A percentile compares a stretch with the other conserved stretches of the same genome.
phyloP scores from a whole-genome alignment of 257 asterid genomes.

The Nicotiana obtusifolia region DNA sequence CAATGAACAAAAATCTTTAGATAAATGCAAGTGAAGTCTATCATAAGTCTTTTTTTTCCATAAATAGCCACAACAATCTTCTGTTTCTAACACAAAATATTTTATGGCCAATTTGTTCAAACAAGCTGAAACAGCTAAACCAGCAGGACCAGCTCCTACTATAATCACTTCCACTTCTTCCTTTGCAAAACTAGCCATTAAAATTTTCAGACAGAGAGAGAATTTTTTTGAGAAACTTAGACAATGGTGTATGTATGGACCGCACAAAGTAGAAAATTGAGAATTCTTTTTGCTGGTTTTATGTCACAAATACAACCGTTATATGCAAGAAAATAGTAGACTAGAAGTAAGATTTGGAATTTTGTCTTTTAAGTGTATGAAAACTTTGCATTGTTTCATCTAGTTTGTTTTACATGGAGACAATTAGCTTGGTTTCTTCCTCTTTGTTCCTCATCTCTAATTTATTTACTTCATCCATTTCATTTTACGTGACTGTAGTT shows the following conservation, averaged over 20 bases:
- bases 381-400: neutral
- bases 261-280: neutral
- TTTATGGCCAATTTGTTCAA: slow-evolving; percentile 31
- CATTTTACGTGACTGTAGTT: neutral
- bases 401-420: neutral
- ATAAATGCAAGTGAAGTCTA: slow-evolving; percentile 46
- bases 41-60: slow-evolving; percentile 54
- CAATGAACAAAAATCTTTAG: slow-evolving; percentile 45
- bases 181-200: neutral
- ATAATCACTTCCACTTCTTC: slow-evolving; percentile 28
- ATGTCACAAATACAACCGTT: neutral
- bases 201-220: neutral
- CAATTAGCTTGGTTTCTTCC: neutral
- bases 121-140: slow-evolving; percentile 53
- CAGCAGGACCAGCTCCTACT: slow-evolving; percentile 62
- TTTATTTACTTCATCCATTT: neutral
- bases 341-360: neutral
- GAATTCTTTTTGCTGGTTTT: neutral
- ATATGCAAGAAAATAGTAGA: neutral
- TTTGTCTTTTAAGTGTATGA: neutral
- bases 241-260: neutral
- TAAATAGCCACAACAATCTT: slow-evolving; percentile 48
- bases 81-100: slow-evolving; percentile 48
- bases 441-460: no score
- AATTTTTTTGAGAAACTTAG: neutral